Conservation (phyloP, 345 rosid genomes). For the Brassica incana region DNA sequence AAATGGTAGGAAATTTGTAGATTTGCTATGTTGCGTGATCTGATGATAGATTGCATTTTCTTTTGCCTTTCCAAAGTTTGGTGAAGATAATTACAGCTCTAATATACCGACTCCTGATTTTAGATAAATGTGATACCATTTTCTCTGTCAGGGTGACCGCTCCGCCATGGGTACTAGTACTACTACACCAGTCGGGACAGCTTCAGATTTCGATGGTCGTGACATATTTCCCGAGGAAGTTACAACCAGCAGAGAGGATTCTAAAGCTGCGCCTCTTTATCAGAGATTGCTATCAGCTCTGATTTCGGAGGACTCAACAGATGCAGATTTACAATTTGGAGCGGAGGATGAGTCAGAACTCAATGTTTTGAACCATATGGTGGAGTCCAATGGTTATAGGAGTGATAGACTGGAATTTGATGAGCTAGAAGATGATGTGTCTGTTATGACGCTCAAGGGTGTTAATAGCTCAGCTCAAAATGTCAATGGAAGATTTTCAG, state of each 20-base stretch:
- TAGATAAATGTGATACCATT: constrained; percentile 22
- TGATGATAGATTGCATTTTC: neutral
- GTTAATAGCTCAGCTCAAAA: constrained; percentile 45
- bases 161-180: constrained; percentile 13
- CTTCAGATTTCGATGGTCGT: constrained; percentile 32
- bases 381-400: constrained; percentile 58
- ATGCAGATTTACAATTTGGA: constrained; percentile 55
- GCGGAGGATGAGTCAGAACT: constrained; percentile 62
- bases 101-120: neutral
- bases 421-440: constrained; percentile 51
- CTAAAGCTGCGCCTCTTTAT: constrained; percentile 54
- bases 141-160: constrained; percentile 36
- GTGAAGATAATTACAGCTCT: constrained; percentile 1
- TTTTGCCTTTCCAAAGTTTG: constrained; percentile 2
- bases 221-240: constrained; percentile 43
- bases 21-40: neutral
- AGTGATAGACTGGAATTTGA: constrained; percentile 52
- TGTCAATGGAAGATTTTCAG: constrained; percentile 49
- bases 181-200: constrained; percentile 20
- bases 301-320: constrained; percentile 68
- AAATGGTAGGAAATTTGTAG: constrained; percentile 6
- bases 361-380: constrained; percentile 51
- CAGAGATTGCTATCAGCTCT: constrained; percentile 85
- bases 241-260: constrained; percentile 42
- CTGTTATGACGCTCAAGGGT: constrained; percentile 42